These are phyloP conservation scores for Cercophora samala DNA, from an alignment of 495 filamentous ascomycete genomes.

Conservation along the genomic window DNA sequence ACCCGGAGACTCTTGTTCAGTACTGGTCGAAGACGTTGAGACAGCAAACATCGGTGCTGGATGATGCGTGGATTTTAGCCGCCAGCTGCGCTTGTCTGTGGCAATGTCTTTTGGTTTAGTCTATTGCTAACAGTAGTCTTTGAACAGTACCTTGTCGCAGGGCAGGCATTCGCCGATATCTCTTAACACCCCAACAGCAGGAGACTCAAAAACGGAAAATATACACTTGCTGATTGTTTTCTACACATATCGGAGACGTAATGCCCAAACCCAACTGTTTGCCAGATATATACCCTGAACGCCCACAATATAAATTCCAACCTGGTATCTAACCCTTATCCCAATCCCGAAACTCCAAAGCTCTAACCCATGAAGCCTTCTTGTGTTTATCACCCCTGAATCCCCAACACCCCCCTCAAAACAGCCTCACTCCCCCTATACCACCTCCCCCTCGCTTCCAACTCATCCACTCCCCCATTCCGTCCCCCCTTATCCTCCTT, in stretches of 20 bases:
- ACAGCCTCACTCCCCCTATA: constrained; percentile 66
- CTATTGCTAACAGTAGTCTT: no score
- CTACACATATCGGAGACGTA: no score
- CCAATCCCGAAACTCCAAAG: not conserved
- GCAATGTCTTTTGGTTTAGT: no score
- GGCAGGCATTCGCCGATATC: no score
- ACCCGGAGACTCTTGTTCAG: not conserved
- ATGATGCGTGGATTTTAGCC: not conserved
- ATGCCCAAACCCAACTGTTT: no score
- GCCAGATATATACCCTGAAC: no score
- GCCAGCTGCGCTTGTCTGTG: not conserved
- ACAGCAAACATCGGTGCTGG: not conserved
- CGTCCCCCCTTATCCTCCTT: constrained; percentile 60
- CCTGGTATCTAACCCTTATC: not conserved
- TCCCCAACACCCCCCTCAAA: constrained; percentile 62
- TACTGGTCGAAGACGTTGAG: not conserved
- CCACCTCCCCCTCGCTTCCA: constrained; percentile 83
- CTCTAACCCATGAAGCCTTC: not conserved
- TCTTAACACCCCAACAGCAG: no score
- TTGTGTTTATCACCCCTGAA: constrained; percentile 12
- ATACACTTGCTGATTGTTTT: no score
- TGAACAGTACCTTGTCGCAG: no score
- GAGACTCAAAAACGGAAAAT: no score
- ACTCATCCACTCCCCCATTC: constrained; percentile 68
- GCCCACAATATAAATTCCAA: no score